Percentiles rank a stretch among this genome's conserved stretches.
phyloP scores from a whole-genome alignment of 2,329 filamentous ascomycete species.

The Botryotinia convoluta region DNA sequence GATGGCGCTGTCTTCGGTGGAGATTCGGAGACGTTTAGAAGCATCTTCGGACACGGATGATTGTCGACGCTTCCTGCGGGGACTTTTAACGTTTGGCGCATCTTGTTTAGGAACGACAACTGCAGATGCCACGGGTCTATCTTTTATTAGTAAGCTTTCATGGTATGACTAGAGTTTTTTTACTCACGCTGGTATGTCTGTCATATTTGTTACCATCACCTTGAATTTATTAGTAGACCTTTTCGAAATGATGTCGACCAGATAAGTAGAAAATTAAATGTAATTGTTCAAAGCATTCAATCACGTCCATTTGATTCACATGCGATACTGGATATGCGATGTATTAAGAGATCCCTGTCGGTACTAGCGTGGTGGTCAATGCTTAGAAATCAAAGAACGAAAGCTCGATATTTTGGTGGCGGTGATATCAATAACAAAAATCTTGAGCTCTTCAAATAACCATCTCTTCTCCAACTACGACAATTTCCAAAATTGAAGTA shows the following conservation, averaged over 20 bases:
- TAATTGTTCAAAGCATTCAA: neutral
- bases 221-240: constrained; percentile 11
- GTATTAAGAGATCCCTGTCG: constrained; percentile 3
- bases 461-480: neutral
- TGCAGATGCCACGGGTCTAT: constrained; percentile 39
- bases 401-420: constrained; percentile 23
- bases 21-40: constrained; percentile 52
- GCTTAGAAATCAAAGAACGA: constrained; percentile 26
- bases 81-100: constrained; percentile 22
- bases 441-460: neutral
- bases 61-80: constrained; percentile 45
- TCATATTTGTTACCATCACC: constrained; percentile 5
- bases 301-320: neutral
- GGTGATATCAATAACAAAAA: constrained; percentile 13
- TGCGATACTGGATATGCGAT: neutral
- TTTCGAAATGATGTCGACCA: neutral
- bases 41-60: constrained; percentile 51
- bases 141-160: constrained; percentile 3
- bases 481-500: neutral
- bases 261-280: neutral
- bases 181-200: constrained; percentile 13
- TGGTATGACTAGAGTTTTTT: neutral
- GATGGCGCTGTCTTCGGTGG: constrained; percentile 26
- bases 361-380: constrained; percentile 23
- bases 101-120: constrained; percentile 38